Base-by-base conservation (phyloP, 345 rosid species). In the Sapria himalayana region DNA sequence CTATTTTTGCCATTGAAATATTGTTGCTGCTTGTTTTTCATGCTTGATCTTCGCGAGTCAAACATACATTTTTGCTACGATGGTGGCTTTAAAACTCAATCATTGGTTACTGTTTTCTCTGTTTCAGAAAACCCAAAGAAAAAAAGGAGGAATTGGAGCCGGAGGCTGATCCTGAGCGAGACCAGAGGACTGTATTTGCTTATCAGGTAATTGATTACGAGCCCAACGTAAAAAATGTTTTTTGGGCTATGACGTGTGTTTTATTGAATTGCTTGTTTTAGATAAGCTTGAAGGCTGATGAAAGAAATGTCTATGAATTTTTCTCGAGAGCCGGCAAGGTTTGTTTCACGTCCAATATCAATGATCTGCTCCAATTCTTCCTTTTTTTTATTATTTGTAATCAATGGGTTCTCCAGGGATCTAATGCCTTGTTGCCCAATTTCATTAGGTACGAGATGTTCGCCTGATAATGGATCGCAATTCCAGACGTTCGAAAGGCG, bases 241-340 rank as follows among this genome's bases (percentile, higher is more conserved):
- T 25, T 25, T 13, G 29, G 25, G 22, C 17, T 25, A 19, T 46
- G 19, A 5, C n/a, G 34, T 53, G 50, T 24, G 29, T 14, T 19
- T 15, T 24, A 22, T 16, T 12, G n/a, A 8, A 38, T 52, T 16
- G 41, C 10, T 27, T 1, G 2, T 34, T 40, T 13, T 27, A 89
- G 98, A 72, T 89, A 51, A 63, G 67, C 51, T 59, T 89, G 76
- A 89, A 79, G 65, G 98, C 98, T 41, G 72, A 65, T 62, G 98
- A 89, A 68, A 82, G 78, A 61, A 81, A 89, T 51, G 78, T 76
- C 33, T 89, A 79, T 34, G 98, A 79, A 46, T 89, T 89, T 63
- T 89, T 89, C 60, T 76, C 94, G 17, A 74, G 73, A 57, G 98
- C 98, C 58, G 98, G 98, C 63, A 82, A 82, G 91, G 98, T 89